A percentile compares a stretch with the other conserved stretches of the same genome.
Evolutionary conservation across 148 eudicot genomes (phyloP).

Genomic region (Bassia scoparia): DNA sequence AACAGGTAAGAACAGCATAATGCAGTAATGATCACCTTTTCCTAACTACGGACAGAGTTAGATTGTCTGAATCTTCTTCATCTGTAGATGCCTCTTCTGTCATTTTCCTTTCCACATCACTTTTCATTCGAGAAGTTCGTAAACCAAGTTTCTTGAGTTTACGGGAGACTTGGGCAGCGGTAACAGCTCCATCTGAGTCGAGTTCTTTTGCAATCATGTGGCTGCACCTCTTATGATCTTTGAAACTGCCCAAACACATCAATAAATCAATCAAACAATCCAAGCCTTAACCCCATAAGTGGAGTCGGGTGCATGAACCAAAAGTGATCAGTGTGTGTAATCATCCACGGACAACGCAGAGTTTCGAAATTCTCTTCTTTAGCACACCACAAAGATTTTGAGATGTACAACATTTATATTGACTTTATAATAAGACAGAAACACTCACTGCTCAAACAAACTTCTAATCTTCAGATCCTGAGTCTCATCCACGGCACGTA

Average conservation of each 20-base stretch:
- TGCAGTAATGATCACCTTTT: conserved; percentile 48
- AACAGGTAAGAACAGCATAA: background rate
- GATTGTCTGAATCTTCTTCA: conserved; percentile 51
- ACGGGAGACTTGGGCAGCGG: conserved; percentile 75
- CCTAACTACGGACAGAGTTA: conserved; percentile 46
- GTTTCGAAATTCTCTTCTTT: too few species aligned
- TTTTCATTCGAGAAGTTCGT: conserved; percentile 42
- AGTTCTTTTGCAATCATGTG: conserved; percentile 86
- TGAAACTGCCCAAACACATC: conserved; percentile 52
- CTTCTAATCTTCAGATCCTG: conserved; percentile 60
- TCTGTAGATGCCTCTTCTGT: conserved; percentile 45
- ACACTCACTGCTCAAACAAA: conserved; percentile 77
- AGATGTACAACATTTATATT: background rate
- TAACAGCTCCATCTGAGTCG: conserved; percentile 54
- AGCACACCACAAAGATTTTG: too few species aligned
- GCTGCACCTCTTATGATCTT: conserved; percentile 84
- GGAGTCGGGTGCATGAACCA: too few species aligned
- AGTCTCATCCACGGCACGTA: conserved; percentile 59
- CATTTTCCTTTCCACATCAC: conserved; percentile 30
- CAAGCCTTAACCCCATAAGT: too few species aligned
- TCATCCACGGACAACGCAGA: too few species aligned
- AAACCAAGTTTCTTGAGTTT: conserved; percentile 90
- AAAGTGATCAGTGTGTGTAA: too few species aligned
- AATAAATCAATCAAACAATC: too few species aligned
- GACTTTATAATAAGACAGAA: conserved; percentile 7